A percentile compares a stretch with the other conserved stretches of the same genome.
phyloP scores from a whole-genome alignment of 2,329 filamentous ascomycete genomes.

The Verruconis gallopava region DNA sequence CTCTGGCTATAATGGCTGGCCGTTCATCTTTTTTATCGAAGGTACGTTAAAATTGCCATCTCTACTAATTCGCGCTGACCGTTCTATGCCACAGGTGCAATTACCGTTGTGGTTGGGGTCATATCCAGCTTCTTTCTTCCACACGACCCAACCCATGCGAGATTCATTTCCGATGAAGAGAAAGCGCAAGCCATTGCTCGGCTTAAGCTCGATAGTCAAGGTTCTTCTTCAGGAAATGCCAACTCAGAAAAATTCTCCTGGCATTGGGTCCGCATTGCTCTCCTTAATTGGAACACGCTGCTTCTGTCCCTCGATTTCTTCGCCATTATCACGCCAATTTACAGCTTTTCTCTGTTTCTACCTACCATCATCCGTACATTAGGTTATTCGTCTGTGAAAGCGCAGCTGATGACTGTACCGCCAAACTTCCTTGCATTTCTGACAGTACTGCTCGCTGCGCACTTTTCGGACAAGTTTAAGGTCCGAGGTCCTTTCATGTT shows the following conservation, averaged over 20 bases:
- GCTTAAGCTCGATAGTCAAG: constrained; percentile 19
- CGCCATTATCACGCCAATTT: constrained; percentile 26
- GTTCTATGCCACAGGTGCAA: constrained; percentile 24
- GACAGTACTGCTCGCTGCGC: constrained; percentile 13
- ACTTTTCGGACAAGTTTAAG: constrained; percentile 9
- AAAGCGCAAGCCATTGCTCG: constrained; percentile 15
- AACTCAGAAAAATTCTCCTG: constrained; percentile 22
- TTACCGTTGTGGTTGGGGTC: constrained; percentile 23
- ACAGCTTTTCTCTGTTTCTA: constrained; percentile 24
- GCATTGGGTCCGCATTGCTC: constrained; percentile 18
- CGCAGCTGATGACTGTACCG: constrained; percentile 27
- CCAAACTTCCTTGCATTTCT: constrained; percentile 8
- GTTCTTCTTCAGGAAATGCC: constrained; percentile 16
- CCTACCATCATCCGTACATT: constrained; percentile 11
- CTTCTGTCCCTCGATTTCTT: constrained; percentile 39
- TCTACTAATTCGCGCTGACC: no score
- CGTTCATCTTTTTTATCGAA: constrained; percentile 55
- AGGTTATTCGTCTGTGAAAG: constrained; percentile 11
- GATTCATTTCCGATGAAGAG: constrained; percentile 42
- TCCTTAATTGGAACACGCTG: constrained; percentile 23
- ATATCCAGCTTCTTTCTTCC: constrained; percentile 29
- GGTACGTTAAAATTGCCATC: constrained; percentile 8
- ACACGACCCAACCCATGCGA: constrained; percentile 28
- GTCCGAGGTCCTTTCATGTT: constrained; percentile 11
- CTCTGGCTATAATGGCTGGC: constrained; percentile 42